Evolutionary conservation across 208 protist species (phyloP).

Genomic region (Leishmania lainsoni): DNA sequence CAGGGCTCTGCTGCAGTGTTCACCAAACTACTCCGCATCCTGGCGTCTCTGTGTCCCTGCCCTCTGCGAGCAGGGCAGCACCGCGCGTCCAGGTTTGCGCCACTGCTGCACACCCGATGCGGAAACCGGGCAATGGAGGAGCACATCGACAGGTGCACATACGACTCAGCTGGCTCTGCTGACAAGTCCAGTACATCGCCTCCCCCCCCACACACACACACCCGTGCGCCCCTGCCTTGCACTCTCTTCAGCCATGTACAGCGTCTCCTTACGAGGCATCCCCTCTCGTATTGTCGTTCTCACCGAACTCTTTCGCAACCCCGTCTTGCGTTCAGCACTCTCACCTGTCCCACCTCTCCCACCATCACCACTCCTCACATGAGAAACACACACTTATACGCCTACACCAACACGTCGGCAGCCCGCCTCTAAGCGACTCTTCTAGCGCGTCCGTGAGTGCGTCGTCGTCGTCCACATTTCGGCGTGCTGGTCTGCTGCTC

Average conservation of each 20-base stretch:
- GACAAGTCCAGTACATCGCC: background rate
- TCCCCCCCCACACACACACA: background rate
- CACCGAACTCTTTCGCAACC: background rate
- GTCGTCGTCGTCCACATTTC: background rate
- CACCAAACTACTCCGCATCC: background rate
- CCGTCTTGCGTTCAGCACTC: background rate
- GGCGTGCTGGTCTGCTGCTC: background rate
- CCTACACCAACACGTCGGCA: background rate
- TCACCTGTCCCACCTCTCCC: background rate
- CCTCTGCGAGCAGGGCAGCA: background rate
- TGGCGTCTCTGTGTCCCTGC: background rate
- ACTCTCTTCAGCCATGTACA: background rate
- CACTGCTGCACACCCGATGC: background rate
- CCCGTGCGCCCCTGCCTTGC: background rate
- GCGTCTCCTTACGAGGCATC: too few species aligned
- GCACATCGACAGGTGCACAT: background rate
- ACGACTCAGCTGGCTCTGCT: background rate
- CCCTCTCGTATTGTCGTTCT: background rate
- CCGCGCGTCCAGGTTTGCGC: background rate
- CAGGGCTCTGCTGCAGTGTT: background rate
- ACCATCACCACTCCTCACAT: background rate
- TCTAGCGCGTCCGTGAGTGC: background rate
- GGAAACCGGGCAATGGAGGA: background rate
- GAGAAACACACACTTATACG: background rate
- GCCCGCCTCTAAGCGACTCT: background rate